Conservation (phyloP, 768 basidiomycete species). For the Lactarius hengduanensis region DNA sequence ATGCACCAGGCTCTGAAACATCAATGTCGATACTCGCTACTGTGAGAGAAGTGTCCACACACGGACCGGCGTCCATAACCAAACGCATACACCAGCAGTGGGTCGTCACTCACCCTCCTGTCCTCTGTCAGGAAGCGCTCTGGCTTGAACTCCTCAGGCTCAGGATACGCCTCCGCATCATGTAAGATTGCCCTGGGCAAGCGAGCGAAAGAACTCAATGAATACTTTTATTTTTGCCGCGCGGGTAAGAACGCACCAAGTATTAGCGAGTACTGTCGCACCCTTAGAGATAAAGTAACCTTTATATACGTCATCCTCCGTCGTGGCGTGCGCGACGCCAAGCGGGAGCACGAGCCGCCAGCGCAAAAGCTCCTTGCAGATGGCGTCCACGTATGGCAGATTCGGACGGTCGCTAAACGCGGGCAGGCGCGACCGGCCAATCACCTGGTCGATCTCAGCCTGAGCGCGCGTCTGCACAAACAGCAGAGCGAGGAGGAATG, state of each 20-base stretch:
- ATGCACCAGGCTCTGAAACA: constrained; percentile 15
- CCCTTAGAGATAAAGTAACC: constrained; percentile 21
- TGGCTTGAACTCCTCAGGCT: constrained; percentile 20
- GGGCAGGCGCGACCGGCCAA: constrained; percentile 30
- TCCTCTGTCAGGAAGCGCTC: constrained; percentile 23
- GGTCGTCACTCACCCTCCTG: constrained; percentile 14
- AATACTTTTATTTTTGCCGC: too few species aligned
- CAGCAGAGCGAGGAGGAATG: constrained; percentile 19
- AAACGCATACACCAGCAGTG: constrained; percentile 13
- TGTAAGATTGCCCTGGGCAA: constrained; percentile 30
- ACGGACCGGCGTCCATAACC: constrained; percentile 19
- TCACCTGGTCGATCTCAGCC: constrained; percentile 26
- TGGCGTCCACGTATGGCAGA: constrained; percentile 32
- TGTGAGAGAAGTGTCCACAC: not conserved
- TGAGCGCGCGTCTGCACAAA: constrained; percentile 21
- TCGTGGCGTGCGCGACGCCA: constrained; percentile 19
- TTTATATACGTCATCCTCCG: constrained; percentile 13
- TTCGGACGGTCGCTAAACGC: constrained; percentile 24
- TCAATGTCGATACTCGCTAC: too few species aligned
- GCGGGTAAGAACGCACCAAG: constrained; percentile 1
- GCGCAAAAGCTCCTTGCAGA: constrained; percentile 16
- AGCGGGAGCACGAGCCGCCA: constrained; percentile 22
- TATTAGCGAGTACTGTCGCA: constrained; percentile 15
- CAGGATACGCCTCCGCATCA: constrained; percentile 26
- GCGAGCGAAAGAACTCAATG: not conserved